phyloP scores from a whole-genome alignment of 1,284 basidiomycete genomes.

The Apiotrichum sp. region DNA sequence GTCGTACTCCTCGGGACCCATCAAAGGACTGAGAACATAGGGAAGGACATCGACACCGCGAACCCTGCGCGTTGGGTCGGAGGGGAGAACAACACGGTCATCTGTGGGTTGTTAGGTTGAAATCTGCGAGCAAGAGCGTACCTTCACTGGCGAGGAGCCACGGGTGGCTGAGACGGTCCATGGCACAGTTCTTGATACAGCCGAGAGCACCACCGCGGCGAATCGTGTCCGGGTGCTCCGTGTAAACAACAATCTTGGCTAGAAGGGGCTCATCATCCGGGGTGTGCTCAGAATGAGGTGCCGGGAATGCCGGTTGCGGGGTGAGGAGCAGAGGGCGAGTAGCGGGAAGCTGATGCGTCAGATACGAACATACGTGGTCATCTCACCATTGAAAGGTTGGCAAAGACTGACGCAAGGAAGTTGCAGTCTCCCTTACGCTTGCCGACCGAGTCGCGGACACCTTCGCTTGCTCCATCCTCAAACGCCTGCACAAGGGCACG shows the following conservation, averaged over 20 bases:
- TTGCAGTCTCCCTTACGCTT: constrained; percentile 68
- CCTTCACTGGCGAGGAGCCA: constrained; percentile 41
- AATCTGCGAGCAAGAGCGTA: background rate
- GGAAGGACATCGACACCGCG: constrained; percentile 77
- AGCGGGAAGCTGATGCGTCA: constrained; percentile 29
- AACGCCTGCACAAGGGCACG: constrained; percentile 81
- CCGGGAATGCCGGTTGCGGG: constrained; percentile 43
- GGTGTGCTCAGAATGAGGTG: constrained; percentile 24
- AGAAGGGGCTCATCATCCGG: constrained; percentile 64
- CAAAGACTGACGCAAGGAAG: constrained; percentile 86
- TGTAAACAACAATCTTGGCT: constrained; percentile 73
- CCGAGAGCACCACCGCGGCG: constrained; percentile 78
- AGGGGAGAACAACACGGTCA: constrained; percentile 43
- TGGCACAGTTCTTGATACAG: constrained; percentile 60
- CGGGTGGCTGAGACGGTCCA: constrained; percentile 42
- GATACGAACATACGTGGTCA: constrained; percentile 8
- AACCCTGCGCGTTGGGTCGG: constrained; percentile 49
- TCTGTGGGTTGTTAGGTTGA: constrained; percentile 9
- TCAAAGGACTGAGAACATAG: constrained; percentile 79
- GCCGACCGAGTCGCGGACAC: constrained; percentile 49
- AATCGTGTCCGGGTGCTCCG: constrained; percentile 78
- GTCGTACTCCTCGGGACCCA: constrained; percentile 90
- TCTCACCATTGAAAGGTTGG: constrained; percentile 73
- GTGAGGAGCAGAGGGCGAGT: constrained; percentile 37
- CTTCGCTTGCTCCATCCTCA: constrained; percentile 61